Evolutionary conservation across 2,329 filamentous ascomycete species (phyloP).

Genomic region (Stachybotrys echinatus): DNA sequence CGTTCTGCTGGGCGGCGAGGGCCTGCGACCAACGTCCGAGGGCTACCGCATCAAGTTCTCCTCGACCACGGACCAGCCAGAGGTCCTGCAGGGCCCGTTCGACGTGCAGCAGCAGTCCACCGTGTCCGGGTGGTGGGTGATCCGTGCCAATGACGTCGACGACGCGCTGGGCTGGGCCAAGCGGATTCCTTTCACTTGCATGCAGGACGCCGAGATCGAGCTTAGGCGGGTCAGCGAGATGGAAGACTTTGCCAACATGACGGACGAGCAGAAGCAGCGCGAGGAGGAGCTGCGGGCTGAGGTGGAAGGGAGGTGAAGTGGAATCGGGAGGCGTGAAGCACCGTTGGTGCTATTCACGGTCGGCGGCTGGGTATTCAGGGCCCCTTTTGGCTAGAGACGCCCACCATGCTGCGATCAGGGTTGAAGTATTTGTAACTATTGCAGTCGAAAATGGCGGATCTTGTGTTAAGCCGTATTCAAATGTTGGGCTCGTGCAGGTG

Average conservation of each 20-base stretch:
- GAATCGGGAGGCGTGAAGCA: background rate
- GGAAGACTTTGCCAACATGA: background rate
- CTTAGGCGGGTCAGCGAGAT: background rate
- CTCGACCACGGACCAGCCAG: background rate
- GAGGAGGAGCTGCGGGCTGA: background rate
- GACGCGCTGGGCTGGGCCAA: background rate
- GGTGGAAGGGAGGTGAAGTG: background rate
- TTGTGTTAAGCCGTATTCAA: too few species aligned
- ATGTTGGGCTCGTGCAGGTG: background rate
- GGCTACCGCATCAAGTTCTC: background rate
- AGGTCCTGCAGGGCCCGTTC: background rate
- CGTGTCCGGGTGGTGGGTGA: constrained; percentile 1
- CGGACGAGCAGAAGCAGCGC: background rate
- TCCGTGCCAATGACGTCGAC: background rate
- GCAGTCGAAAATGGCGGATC: too few species aligned
- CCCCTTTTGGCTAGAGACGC: too few species aligned
- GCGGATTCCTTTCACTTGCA: background rate
- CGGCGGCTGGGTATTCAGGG: too few species aligned
- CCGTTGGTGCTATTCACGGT: too few species aligned
- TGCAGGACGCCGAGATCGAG: background rate
- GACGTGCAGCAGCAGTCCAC: background rate
- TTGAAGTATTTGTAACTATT: too few species aligned
- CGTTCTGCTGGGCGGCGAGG: background rate
- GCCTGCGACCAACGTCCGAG: background rate
- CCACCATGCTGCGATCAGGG: too few species aligned